Percentiles rank a stretch among this genome's conserved stretches.
Conservation (phyloP, 1,284 basidiomycete species). For the Blastosporella zonata region DNA sequence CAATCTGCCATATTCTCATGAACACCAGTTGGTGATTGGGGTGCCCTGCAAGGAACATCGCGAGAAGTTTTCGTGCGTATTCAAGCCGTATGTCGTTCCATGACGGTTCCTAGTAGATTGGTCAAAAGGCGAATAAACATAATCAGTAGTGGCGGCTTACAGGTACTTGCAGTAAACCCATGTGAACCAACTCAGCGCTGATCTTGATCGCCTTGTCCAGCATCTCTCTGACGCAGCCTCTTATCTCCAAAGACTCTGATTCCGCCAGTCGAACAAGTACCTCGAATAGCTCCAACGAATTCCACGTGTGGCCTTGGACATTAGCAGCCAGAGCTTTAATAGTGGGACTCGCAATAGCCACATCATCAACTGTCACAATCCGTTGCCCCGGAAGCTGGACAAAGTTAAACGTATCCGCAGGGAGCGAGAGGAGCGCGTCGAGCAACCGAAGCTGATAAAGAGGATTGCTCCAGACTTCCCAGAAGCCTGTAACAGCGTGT, state of each 20-base stretch:
- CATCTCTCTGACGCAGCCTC: conserved; percentile 80
- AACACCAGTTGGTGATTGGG: conserved; percentile 96
- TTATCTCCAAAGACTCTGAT: conserved; percentile 69
- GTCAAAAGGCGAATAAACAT: not conserved
- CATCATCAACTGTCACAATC: conserved; percentile 84
- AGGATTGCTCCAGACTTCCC: conserved; percentile 82
- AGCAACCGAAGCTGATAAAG: conserved; percentile 86
- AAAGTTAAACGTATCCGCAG: conserved; percentile 90
- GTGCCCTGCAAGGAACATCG: conserved; percentile 90
- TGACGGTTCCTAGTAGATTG: conserved; percentile 57
- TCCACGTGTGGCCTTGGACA: conserved; percentile 91
- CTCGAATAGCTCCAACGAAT: conserved; percentile 88
- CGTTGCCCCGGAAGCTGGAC: conserved; percentile 78
- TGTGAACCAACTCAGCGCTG: conserved; percentile 91
- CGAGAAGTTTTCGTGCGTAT: conserved; percentile 82
- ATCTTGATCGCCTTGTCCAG: conserved; percentile 90
- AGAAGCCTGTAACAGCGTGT: conserved; percentile 79
- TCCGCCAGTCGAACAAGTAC: conserved; percentile 79
- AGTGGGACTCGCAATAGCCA: conserved; percentile 79
- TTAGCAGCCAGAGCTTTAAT: conserved; percentile 83
- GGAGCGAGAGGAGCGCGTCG: conserved; percentile 83
- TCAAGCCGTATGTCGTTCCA: conserved; percentile 88
- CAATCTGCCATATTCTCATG: conserved; percentile 92
- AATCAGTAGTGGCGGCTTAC: conserved; percentile 45
- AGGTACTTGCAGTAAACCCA: conserved; percentile 89